Percentiles rank a stretch among this genome's conserved stretches.
Evolutionary conservation across 305 asterid species (phyloP).

Genomic region (Andrographis paniculata): DNA sequence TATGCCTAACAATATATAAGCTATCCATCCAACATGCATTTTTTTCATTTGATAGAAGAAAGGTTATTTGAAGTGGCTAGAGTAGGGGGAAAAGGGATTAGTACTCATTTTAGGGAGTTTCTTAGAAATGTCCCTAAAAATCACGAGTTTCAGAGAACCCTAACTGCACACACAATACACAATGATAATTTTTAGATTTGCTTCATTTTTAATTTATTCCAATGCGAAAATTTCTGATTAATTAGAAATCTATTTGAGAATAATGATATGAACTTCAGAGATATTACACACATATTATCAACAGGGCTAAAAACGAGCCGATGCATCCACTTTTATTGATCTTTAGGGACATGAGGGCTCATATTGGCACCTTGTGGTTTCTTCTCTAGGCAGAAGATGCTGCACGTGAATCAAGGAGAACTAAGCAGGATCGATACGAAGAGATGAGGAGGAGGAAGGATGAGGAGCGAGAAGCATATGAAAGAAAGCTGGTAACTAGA

Average conservation of each 20-base stretch:
- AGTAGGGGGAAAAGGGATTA: neutral
- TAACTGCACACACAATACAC: too few species aligned
- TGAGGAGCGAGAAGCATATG: conserved; percentile 95
- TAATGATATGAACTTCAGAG: neutral
- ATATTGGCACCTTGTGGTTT: conserved; percentile 12
- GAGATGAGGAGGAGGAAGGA: conserved; percentile 94
- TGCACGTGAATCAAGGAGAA: conserved; percentile 61
- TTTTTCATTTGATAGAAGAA: neutral
- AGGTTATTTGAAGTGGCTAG: neutral
- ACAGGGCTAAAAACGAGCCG: neutral
- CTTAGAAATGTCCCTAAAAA: neutral
- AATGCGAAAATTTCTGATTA: neutral
- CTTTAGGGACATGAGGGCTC: neutral
- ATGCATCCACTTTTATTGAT: neutral
- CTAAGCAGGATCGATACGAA: conserved; percentile 82
- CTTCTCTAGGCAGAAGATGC: conserved; percentile 71
- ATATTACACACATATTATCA: neutral
- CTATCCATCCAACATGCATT: neutral
- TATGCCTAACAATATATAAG: neutral
- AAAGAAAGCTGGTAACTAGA: conserved; percentile 67
- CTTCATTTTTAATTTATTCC: neutral
- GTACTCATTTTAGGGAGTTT: neutral
- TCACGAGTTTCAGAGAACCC: neutral
- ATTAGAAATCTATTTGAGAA: neutral
- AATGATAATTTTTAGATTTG: too few species aligned